Evolutionary conservation across 768 basidiomycete genomes (phyloP), one percentile per base, ranked within the genome.

Genomic region (Rhizopogon vulgaris): DNA sequence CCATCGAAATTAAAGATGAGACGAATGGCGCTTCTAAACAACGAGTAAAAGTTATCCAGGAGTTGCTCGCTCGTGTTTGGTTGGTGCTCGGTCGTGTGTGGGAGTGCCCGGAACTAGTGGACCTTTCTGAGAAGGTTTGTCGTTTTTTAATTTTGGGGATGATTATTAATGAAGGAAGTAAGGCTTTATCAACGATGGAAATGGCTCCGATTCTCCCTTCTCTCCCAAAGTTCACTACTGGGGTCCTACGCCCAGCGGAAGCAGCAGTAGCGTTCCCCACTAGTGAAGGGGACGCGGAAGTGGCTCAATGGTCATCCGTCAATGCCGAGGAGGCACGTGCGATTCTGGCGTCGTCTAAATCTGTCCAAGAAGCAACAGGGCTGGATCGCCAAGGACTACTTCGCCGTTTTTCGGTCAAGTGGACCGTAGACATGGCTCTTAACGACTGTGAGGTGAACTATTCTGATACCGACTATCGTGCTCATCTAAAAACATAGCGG

Each of bases 341-440:
- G 3, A 68, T 79, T n/a, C 65, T 94, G 15, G 73, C 78, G 10
- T 74, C 77, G 2, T 77, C 74, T 52, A 61, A 64, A 45, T 73
- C 65, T 25, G 76, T 90, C 2, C 85, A 84, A 57, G 77, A 79
- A 52, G 79, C 82, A 7, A 81, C 84, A 17, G 81, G 83, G 22
- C 66, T 87, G 53, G 84, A 90, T 58, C 72, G 73, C 48, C 72
- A 81, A 40, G 68, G 67, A 3, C 65, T 93, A 37, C 56, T 78
- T 36, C 76, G 75, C 37, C 76, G 80, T 43, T 70, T 91, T 27
- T 74, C 76, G 4, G 60, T 63, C 4, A 69, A 72, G 25, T 96
- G 94, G 94, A 82, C 85, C 4, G 78, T 86, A 7, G 82, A 91
- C 50, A 69, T 74, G 10, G 91, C 91, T 25, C 69, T 93, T 38